phyloP scores from a whole-genome alignment of 2,329 filamentous ascomycete species.

The Teratosphaeria zuluensis region DNA sequence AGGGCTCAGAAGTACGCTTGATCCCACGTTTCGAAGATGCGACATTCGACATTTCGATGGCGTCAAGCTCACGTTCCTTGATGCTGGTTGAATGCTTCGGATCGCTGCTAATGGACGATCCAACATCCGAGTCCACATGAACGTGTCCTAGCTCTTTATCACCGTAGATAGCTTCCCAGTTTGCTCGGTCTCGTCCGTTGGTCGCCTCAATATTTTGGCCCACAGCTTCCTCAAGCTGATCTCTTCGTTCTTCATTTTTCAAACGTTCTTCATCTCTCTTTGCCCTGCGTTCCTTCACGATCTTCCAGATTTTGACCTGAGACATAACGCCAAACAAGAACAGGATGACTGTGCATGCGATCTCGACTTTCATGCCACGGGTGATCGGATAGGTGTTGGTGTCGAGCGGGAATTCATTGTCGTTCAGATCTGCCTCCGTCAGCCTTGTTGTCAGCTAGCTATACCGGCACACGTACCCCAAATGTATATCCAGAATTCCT shows the following conservation, averaged over 20 bases:
- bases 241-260: conserved; percentile 48
- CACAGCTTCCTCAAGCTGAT: conserved; percentile 58
- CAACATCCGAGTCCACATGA: conserved; percentile 44
- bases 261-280: conserved; percentile 37
- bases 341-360: conserved; percentile 66
- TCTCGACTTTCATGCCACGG: conserved; percentile 75
- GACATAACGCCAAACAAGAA: conserved; percentile 68
- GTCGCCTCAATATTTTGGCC: conserved; percentile 56
- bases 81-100: conserved; percentile 27
- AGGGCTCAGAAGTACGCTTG: neutral
- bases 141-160: conserved; percentile 37
- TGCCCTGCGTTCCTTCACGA: conserved; percentile 50
- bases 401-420: conserved; percentile 65
- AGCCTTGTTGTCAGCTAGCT: neutral
- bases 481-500: conserved; percentile 92
- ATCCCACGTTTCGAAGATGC: conserved; percentile 4
- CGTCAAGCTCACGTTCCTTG: conserved; percentile 30
- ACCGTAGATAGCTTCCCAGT: conserved; percentile 74
- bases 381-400: conserved; percentile 76
- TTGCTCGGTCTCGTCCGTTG: conserved; percentile 50
- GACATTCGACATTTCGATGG: conserved; percentile 49
- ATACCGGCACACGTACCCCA: conserved; percentile 51
- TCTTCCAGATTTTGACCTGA: conserved; percentile 76
- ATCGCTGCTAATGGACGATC: conserved; percentile 27
- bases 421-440: conserved; percentile 51